Conservation (phyloP, 2,329 filamentous ascomycete genomes). For the Aspergillus uvarum region DNA sequence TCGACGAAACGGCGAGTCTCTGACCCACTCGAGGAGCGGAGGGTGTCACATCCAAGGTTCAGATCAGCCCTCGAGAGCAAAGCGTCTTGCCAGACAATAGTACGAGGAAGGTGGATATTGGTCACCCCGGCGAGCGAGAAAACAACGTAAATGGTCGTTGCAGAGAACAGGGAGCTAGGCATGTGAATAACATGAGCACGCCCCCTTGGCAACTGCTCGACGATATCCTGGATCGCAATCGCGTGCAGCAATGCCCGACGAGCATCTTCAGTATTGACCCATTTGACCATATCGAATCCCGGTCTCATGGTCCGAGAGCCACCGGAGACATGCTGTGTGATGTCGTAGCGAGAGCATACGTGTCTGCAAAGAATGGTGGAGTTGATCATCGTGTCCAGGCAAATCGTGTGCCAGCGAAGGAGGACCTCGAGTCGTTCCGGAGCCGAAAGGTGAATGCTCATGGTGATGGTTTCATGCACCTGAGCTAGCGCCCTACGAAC, state of each 20-base stretch:
- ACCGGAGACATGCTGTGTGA: conserved; percentile 43
- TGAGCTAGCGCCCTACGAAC: conserved; percentile 42
- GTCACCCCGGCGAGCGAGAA: conserved; percentile 42
- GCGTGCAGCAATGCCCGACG: conserved; percentile 45
- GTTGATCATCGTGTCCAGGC: conserved; percentile 44
- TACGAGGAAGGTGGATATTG: conserved; percentile 40
- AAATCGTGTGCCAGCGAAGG: conserved; percentile 48
- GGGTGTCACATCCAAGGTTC: conserved; percentile 27
- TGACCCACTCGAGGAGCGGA: conserved; percentile 26
- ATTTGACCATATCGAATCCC: conserved; percentile 40
- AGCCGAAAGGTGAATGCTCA: conserved; percentile 37
- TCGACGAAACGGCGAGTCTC: conserved; percentile 43
- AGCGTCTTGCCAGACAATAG: conserved; percentile 45
- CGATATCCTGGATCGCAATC: conserved; percentile 48
- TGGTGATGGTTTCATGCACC: conserved; percentile 41
- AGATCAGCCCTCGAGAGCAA: conserved; percentile 33
- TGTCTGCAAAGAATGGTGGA: conserved; percentile 42
- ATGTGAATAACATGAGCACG: conserved; percentile 49
- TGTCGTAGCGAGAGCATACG: conserved; percentile 41
- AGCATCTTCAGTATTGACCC: conserved; percentile 42
- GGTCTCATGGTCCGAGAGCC: conserved; percentile 27
- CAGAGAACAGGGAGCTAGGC: conserved; percentile 46
- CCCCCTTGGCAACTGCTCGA: conserved; percentile 47
- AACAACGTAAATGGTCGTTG: conserved; percentile 44
- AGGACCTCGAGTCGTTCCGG: conserved; percentile 43